Percentiles rank a stretch among this genome's conserved stretches.
Evolutionary conservation across 1,284 basidiomycete genomes (phyloP).

Genomic region (Papiliotrema nemorosa): DNA sequence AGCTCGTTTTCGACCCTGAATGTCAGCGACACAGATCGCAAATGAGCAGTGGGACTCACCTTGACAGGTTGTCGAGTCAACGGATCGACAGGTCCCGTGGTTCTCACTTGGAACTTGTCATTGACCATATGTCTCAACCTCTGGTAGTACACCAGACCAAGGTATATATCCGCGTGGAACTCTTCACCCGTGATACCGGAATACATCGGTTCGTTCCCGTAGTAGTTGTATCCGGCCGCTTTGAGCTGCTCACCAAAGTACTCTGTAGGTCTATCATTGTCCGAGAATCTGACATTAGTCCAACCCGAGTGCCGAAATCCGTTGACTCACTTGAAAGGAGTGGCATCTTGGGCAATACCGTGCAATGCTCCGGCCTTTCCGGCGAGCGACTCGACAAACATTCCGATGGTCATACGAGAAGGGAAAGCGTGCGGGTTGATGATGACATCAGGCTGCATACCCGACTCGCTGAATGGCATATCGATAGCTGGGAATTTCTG

Average conservation of each 20-base stretch:
- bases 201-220: conserved; percentile 99
- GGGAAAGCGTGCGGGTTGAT: conserved; percentile 99
- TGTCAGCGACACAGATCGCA: not conserved
- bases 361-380: conserved; percentile 99
- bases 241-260: conserved; percentile 96
- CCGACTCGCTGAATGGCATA: conserved; percentile 98
- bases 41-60: conserved; percentile 53
- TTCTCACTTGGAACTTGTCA: conserved; percentile 99
- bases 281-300: conserved; percentile 69
- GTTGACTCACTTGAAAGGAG: conserved; percentile 79
- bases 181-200: conserved; percentile 98
- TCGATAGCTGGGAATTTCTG: conserved; percentile 98
- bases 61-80: conserved; percentile 97
- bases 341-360: conserved; percentile 95
- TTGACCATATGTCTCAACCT: conserved; percentile 98
- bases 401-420: conserved; percentile 99
- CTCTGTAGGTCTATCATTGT: conserved; percentile 90
- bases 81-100: conserved; percentile 93
- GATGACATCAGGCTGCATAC: conserved; percentile 98
- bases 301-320: conserved; percentile 3
- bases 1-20: conserved; percentile 90
- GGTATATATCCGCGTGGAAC: conserved; percentile 97
- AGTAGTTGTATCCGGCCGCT: conserved; percentile 95
- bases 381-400: conserved; percentile 99
- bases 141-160: conserved; percentile 98